These are phyloP conservation scores for Cercospora sp. DNA, from an alignment of 2,329 filamentous ascomycete species.

Conservation along the genomic window DNA sequence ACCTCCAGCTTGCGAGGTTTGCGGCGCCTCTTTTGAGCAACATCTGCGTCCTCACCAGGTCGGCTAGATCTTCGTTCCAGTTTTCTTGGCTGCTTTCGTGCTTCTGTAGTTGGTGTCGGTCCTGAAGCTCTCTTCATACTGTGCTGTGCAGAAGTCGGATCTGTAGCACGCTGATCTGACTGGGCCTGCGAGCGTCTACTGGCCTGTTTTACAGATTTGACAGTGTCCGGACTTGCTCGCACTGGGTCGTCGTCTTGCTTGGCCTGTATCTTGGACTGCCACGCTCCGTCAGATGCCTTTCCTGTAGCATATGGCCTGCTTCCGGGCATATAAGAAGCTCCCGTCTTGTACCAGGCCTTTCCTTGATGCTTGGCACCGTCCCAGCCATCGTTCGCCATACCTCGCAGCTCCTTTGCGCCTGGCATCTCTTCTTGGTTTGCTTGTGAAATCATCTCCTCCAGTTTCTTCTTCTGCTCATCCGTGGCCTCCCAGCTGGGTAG, in stretches of 20 bases:
- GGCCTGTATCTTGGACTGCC: slow-evolving; percentile 13
- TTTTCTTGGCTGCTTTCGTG: slow-evolving; percentile 26
- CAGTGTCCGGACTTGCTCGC: slow-evolving; percentile 13
- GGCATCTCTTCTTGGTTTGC: slow-evolving; percentile 34
- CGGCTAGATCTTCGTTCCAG: slow-evolving; percentile 18
- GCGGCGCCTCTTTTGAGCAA: background rate
- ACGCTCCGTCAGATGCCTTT: slow-evolving; percentile 13
- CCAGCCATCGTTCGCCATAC: slow-evolving; percentile 20
- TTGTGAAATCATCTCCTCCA: slow-evolving; percentile 38
- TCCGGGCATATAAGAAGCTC: slow-evolving; percentile 19
- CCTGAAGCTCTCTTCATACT: background rate
- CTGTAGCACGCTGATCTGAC: background rate
- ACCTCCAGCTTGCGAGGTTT: slow-evolving; percentile 23
- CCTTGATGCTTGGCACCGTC: slow-evolving; percentile 15
- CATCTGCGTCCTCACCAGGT: background rate
- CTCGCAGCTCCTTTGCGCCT: slow-evolving; percentile 19
- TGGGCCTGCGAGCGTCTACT: slow-evolving; percentile 2
- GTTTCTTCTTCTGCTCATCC: slow-evolving; percentile 34
- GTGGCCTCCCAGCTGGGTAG: slow-evolving; percentile 36
- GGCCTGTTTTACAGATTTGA: slow-evolving; percentile 15
- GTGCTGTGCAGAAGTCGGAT: background rate
- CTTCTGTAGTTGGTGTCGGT: background rate
- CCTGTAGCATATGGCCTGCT: slow-evolving; percentile 6
- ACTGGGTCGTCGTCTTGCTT: slow-evolving; percentile 10
- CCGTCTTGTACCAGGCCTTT: slow-evolving; percentile 14